A percentile compares a stretch with the other conserved stretches of the same genome.
Conservation (phyloP, 2,329 filamentous ascomycete species). For the Aaosphaeria pasadenensis region DNA sequence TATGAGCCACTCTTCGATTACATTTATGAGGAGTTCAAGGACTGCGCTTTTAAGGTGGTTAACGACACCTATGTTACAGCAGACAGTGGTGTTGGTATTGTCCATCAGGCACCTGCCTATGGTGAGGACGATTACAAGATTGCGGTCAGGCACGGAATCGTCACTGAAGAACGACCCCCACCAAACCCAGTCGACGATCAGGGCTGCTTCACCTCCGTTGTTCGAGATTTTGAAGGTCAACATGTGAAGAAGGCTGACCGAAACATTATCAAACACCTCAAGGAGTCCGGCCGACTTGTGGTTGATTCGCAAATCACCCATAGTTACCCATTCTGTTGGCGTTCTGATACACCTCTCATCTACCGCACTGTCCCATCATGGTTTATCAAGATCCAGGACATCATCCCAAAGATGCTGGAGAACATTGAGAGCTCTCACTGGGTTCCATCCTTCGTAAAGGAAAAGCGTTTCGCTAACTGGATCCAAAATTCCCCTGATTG, state of each 20-base stretch:
- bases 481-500: conserved; percentile 88
- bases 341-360: conserved; percentile 93
- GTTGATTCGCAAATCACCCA: conserved; percentile 86
- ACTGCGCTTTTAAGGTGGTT: conserved; percentile 75
- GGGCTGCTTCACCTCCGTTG: conserved; percentile 73
- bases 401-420: conserved; percentile 83
- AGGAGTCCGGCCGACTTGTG: conserved; percentile 70
- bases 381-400: conserved; percentile 85
- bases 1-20: conserved; percentile 89
- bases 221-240: conserved; percentile 78
- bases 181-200: conserved; percentile 87
- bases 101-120: conserved; percentile 90
- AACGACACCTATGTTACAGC: conserved; percentile 84
- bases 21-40: conserved; percentile 85
- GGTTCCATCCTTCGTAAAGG: conserved; percentile 88
- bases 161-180: conserved; percentile 73
- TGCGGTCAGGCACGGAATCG: conserved; percentile 71
- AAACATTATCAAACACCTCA: conserved; percentile 86
- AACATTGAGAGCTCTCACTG: conserved; percentile 88
- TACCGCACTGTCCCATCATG: conserved; percentile 89
- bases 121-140: conserved; percentile 96
- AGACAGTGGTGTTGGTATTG: conserved; percentile 88
- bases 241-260: conserved; percentile 93
- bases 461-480: conserved; percentile 88
- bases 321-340: conserved; percentile 90